Evolutionary conservation across 768 basidiomycete genomes (phyloP).

Genomic region (Hygrophoropsis aurantiaca): DNA sequence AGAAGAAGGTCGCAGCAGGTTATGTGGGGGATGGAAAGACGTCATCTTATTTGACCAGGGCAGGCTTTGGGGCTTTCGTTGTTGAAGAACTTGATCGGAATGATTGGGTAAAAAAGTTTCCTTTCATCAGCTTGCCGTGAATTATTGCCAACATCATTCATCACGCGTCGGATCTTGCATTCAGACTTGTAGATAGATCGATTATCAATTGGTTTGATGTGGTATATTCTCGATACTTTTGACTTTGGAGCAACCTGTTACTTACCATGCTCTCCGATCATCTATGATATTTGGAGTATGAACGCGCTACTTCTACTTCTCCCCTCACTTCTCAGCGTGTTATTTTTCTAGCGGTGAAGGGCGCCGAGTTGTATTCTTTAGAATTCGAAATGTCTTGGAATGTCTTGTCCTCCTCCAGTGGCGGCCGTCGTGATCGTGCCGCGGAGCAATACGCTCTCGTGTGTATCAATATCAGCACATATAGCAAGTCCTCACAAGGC

Average conservation of each 20-base stretch:
- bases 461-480: slow-evolving; percentile 85
- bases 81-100: slow-evolving; percentile 54
- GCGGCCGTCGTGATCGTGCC: slow-evolving; percentile 76
- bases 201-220: too few relatives aligned
- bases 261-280: too few relatives aligned
- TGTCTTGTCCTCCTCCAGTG: slow-evolving; percentile 30
- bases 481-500: slow-evolving; percentile 88
- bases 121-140: slow-evolving; percentile 35
- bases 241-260: too few relatives aligned
- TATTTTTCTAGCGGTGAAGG: slow-evolving; percentile 79
- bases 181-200: too few relatives aligned
- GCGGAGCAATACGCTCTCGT: slow-evolving; percentile 81
- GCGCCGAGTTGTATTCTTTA: slow-evolving; percentile 80
- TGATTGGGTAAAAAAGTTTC: slow-evolving; percentile 54
- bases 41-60: slow-evolving; percentile 49
- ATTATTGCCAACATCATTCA: not conserved
- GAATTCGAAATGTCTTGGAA: slow-evolving; percentile 51
- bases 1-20: slow-evolving; percentile 52
- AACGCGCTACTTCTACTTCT: slow-evolving; percentile 7
- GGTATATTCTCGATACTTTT: too few relatives aligned
- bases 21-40: slow-evolving; percentile 67
- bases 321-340: slow-evolving; percentile 67
- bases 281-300: too few relatives aligned
- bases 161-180: too few relatives aligned
- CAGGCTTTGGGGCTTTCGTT: slow-evolving; percentile 61